Evolutionary conservation across 2,329 filamentous ascomycete species (phyloP), one percentile per base, ranked within the genome.

Genomic region (Apiospora marii): DNA sequence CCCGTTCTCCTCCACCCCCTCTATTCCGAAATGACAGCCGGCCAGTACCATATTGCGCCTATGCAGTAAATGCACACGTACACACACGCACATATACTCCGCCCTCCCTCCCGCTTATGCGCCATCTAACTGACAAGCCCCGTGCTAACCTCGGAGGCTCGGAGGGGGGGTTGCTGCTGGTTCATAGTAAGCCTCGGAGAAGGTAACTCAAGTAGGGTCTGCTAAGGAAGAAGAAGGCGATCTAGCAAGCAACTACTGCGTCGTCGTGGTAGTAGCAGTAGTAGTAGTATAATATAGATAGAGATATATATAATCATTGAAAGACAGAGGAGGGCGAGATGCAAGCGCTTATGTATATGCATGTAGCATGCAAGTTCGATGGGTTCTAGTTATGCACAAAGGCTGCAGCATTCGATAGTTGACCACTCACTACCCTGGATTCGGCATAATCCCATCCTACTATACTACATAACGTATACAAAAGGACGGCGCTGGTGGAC

Each of bases 141-240:
- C 51, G 27, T 58, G 24, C 27, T 58, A 58, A 30, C 14, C 27
- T 19, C 51, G 51, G 51, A 30, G 27, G 27, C 27, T 30, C 27
- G 27, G 27, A 30, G 27, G 27, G 51, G 24, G 24, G 16, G 30
- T n/a, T 61, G 16, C 22, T 30, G 30, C 53, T 61, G 53, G 53
- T 34, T 61, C 53, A 27, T 61, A 61, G 53, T 61, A 61, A 61
- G 53, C 53, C 53, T 61, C 53, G 53, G 30, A 37, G 53, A 61
- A 22, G 22, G 16, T 10, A 13, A 61, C 19, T 19, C 34, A 34
- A 37, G 53, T 27, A 30, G 37, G 6, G 51, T 2, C 51, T 27
- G 51, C 27, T 58, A 58, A 34, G 51, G 51, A 34, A 58, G 14
- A 14, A 58, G 51, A 58, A 19, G 51, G 51, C 51, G 51, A 58